Evolutionary conservation across 495 filamentous ascomycete genomes (phyloP).

Genomic region (Amorphotheca resinae): DNA sequence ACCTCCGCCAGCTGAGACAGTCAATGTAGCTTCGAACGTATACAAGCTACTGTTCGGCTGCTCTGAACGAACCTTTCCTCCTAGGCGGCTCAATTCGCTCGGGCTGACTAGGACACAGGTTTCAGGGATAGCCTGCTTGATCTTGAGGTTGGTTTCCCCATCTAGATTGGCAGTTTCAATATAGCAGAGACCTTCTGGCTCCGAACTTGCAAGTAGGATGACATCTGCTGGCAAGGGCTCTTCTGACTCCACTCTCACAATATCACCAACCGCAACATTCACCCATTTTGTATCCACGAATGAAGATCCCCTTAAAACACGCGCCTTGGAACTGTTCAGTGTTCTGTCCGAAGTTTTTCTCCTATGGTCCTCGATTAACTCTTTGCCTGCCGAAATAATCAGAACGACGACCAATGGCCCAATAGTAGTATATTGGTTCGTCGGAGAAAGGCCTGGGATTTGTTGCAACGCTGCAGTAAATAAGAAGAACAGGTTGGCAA

Average conservation of each 20-base stretch:
- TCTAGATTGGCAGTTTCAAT: constrained; percentile 98
- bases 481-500: constrained; percentile 98
- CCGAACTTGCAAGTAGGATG: constrained; percentile 83
- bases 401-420: constrained; percentile 83
- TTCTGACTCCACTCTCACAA: constrained; percentile 89
- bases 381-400: constrained; percentile 87
- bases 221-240: constrained; percentile 94
- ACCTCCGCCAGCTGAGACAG: constrained; percentile 82
- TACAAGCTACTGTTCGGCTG: constrained; percentile 98
- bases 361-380: constrained; percentile 87
- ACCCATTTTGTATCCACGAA: constrained; percentile 90
- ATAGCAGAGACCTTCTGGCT: constrained; percentile 96
- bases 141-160: constrained; percentile 97
- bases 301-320: constrained; percentile 67
- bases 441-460: constrained; percentile 88
- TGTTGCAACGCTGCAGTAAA: constrained; percentile 95
- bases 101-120: constrained; percentile 80
- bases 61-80: constrained; percentile 81
- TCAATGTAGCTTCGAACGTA: constrained; percentile 95
- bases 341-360: constrained; percentile 76
- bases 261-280: constrained; percentile 85
- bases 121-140: constrained; percentile 96
- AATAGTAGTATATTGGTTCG: constrained; percentile 91
- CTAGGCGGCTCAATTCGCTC: constrained; percentile 72
- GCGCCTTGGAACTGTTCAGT: constrained; percentile 79